Conservation (phyloP, 2,329 filamentous ascomycete genomes). For the Bimuria novae-zelandiae region DNA sequence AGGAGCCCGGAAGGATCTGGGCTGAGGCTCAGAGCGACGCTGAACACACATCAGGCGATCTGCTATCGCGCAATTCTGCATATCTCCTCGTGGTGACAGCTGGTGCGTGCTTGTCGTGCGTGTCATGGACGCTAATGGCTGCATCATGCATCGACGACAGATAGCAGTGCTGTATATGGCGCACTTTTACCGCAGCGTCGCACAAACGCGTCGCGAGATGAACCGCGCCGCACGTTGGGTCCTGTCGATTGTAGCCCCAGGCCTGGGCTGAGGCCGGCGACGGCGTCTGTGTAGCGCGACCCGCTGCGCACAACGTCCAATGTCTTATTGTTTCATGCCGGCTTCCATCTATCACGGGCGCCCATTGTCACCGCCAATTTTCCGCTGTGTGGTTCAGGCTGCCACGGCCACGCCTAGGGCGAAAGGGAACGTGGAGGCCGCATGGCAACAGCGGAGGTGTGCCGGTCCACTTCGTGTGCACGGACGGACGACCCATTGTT, state of each 20-base stretch:
- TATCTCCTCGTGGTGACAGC: conserved; percentile 12
- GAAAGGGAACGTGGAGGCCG: neutral
- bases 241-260: no score
- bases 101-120: conserved; percentile 5
- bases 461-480: neutral
- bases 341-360: neutral
- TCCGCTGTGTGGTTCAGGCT: neutral
- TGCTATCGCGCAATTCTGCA: conserved; percentile 14
- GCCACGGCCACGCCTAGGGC: neutral
- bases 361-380: neutral
- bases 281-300: neutral
- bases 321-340: no score
- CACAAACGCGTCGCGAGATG: no score
- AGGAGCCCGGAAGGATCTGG: conserved; percentile 3
- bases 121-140: neutral
- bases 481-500: neutral
- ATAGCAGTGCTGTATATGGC: conserved; percentile 12
- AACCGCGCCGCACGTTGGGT: no score
- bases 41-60: neutral
- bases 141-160: conserved; percentile 1
- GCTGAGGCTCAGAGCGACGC: neutral
- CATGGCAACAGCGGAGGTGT: neutral
- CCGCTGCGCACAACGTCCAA: neutral
- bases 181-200: neutral
- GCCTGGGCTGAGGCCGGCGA: no score